Base-by-base conservation (phyloP, 306 rosid species). In the Argentina anserina region DNA sequence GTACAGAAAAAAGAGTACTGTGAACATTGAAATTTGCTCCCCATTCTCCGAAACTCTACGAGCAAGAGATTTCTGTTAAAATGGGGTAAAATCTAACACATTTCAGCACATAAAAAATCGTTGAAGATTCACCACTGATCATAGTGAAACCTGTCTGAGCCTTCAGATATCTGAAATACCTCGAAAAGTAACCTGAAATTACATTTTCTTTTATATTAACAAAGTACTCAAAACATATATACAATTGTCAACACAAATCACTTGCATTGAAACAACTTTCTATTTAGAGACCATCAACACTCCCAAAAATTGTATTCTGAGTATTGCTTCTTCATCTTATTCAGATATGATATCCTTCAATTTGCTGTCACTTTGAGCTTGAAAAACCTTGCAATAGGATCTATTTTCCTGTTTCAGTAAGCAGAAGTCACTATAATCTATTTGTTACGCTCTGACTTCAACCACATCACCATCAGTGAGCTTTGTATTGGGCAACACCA, bases 401-500 rank as follows among this genome's bases (percentile, higher is more conserved):
- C 59, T 46, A 28, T 14, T 23, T 61, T 50, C 47, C 36, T 25
- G 6, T 39, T 72, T 71, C 39, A 14, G 59, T 45, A 63, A 11
- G 17, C 59, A 25, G 23, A 34, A 23, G 39, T 2, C 39, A 50
- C 55, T 41, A 49, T 28, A 33, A n/a, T 29, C 18, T 70, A 50
- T 62, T 78, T 81, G 72, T 83, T 82, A 89, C 81, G 86, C 65
- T 79, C 93, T 89, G 20, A 93, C 92, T 86, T 91, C 98, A 29
- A 93, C 87, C n/a, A 93, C 94, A 68, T 91, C 98, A 14, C 98
- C 98, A 76, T 93, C 97, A 84, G 80, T 87, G 80, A 93, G 92
- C 81, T 86, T 81, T 15, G 98, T 93, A 78, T 78, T 73, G 61
- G 97, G 98, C 70, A 89, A 80, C 40, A 86, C 94, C 36, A 83